A percentile compares a stretch with the other conserved stretches of the same genome.
Conservation (phyloP, 2,329 filamentous ascomycete genomes). For the Massarina eburnea region DNA sequence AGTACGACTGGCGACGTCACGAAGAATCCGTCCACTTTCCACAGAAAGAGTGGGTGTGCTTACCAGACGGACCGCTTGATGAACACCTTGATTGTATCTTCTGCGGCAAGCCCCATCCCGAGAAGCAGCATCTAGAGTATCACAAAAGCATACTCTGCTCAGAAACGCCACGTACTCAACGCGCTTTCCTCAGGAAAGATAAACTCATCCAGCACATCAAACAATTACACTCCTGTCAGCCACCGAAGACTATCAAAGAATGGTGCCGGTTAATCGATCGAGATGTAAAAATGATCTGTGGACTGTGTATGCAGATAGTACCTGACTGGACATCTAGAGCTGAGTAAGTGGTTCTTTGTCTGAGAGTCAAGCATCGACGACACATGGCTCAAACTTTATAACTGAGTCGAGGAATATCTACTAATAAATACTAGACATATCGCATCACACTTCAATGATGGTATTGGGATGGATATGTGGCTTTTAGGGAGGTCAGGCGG, state of each 20-base stretch:
- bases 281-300: constrained; percentile 15
- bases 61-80: constrained; percentile 49
- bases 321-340: constrained; percentile 15
- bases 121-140: constrained; percentile 48
- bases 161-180: constrained; percentile 56
- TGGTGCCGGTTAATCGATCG: constrained; percentile 23
- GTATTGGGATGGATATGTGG: constrained; percentile 19
- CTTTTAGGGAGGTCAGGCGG: constrained; percentile 14
- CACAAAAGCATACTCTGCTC: constrained; percentile 58
- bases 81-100: constrained; percentile 53
- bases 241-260: constrained; percentile 45
- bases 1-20: constrained; percentile 62
- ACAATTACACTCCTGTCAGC: constrained; percentile 47
- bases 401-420: neutral
- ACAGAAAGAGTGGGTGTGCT: constrained; percentile 63
- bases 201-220: constrained; percentile 53
- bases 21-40: constrained; percentile 64
- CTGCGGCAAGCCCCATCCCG: constrained; percentile 47
- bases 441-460: constrained; percentile 15
- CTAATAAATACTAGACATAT: constrained; percentile 11
- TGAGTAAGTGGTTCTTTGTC: constrained; percentile 9
- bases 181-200: constrained; percentile 54
- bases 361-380: too few species aligned
- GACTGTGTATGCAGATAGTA: constrained; percentile 16
- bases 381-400: too few species aligned